phyloP scores from a whole-genome alignment of 2,329 filamentous ascomycete genomes.

The Aspergillus terreus region DNA sequence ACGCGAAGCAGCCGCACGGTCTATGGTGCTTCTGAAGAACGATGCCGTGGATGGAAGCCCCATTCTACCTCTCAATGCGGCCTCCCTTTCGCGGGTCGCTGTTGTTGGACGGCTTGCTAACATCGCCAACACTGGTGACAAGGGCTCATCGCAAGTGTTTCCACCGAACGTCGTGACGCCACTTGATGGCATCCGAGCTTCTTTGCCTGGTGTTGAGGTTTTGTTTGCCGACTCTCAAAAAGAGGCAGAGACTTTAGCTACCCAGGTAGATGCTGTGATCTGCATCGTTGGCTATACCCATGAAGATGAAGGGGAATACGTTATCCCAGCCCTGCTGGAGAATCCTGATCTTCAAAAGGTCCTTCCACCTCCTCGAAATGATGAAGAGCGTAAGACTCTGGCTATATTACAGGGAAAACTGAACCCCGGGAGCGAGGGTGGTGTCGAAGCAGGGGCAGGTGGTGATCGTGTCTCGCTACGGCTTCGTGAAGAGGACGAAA shows the following conservation, averaged over 20 bases:
- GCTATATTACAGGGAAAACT: conserved; percentile 1
- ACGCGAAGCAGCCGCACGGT: conserved; percentile 2
- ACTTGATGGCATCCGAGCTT: conserved; percentile 4
- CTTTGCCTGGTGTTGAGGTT: conserved; percentile 1
- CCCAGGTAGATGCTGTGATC: conserved; percentile 8
- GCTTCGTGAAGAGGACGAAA: conserved; percentile 4
- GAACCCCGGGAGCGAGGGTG: neutral
- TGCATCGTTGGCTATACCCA: conserved; percentile 9
- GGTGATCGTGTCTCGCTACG: conserved; percentile 7
- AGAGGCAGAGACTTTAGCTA: neutral
- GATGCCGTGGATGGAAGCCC: neutral
- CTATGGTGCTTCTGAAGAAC: conserved; percentile 7
- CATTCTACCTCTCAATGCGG: conserved; percentile 4
- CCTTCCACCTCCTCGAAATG: neutral
- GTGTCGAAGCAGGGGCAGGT: conserved; percentile 2
- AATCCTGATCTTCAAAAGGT: neutral
- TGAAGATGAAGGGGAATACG: conserved; percentile 12
- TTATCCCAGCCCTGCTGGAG: conserved; percentile 4
- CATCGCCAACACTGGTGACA: conserved; percentile 9
- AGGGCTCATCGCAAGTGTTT: conserved; percentile 9
- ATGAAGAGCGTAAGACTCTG: neutral
- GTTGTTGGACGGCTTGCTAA: conserved; percentile 9
- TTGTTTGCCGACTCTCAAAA: neutral
- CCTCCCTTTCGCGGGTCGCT: conserved; percentile 1
- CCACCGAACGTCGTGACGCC: conserved; percentile 6